These are phyloP conservation scores for Hypoxylon sp. DNA, from an alignment of 2,329 filamentous ascomycete genomes.

Conservation along the genomic window DNA sequence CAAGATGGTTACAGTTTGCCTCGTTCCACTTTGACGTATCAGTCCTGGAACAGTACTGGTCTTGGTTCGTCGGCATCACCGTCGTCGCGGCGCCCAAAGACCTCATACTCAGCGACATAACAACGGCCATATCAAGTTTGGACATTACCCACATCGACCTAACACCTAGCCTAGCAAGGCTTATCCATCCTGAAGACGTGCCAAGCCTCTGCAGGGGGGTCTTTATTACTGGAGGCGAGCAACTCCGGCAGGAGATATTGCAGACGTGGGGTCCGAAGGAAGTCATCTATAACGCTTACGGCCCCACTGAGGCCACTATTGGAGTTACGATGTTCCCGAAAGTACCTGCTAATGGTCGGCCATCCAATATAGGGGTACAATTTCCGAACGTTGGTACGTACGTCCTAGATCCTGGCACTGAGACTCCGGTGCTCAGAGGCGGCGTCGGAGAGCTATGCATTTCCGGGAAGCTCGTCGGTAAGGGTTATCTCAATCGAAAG, in stretches of 20 bases:
- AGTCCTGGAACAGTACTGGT: constrained; percentile 95
- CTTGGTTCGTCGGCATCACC: constrained; percentile 89
- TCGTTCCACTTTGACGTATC: constrained; percentile 96
- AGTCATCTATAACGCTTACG: constrained; percentile 93
- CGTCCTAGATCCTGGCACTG: constrained; percentile 77
- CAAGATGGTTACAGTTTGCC: constrained; percentile 92
- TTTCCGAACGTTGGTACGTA: constrained; percentile 91
- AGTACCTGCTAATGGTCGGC: constrained; percentile 80
- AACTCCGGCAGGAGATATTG: constrained; percentile 88
- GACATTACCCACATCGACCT: constrained; percentile 91
- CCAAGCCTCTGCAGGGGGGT: constrained; percentile 84
- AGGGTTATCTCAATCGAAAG: constrained; percentile 85
- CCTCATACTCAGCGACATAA: constrained; percentile 85
- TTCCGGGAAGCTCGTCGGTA: constrained; percentile 86
- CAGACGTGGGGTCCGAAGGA: constrained; percentile 83
- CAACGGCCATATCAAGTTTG: constrained; percentile 76
- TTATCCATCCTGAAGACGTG: constrained; percentile 83
- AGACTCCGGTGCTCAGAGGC: constrained; percentile 79
- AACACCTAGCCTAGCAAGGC: constrained; percentile 85
- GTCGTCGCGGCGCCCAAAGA: constrained; percentile 86
- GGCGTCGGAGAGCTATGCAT: constrained; percentile 90
- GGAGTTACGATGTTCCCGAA: constrained; percentile 91
- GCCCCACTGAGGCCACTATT: constrained; percentile 93
- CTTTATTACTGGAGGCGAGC: constrained; percentile 93
- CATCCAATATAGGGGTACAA: constrained; percentile 88